Conservation (phyloP, 257 asterid genomes). For the Jacaranda mimosifolia region DNA sequence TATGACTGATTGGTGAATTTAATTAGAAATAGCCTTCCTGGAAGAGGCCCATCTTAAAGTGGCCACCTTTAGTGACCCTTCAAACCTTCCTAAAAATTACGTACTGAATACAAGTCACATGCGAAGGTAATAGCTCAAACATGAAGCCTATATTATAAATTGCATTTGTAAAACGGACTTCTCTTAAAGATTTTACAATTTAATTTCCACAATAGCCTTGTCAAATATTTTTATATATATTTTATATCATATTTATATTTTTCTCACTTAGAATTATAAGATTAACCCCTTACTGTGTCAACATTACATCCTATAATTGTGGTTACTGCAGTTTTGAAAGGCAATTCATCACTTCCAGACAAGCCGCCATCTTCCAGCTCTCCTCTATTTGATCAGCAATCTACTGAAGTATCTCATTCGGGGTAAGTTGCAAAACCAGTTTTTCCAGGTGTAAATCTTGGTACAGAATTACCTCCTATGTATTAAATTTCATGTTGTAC, state of each 20-base stretch:
- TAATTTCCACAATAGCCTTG: neutral
- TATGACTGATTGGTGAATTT: neutral
- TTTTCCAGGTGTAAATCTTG: constrained; percentile 26
- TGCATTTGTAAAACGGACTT: constrained; percentile 19
- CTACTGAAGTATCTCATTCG: constrained; percentile 72
- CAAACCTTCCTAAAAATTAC: constrained; percentile 7
- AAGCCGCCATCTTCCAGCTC: constrained; percentile 74
- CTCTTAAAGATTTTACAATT: constrained; percentile 3
- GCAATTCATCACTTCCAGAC: constrained; percentile 85
- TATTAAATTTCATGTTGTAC: neutral
- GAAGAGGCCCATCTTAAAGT: constrained; percentile 1
- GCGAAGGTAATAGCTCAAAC: neutral
- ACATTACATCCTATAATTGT: constrained; percentile 26
- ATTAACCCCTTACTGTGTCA: neutral
- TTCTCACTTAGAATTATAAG: neutral
- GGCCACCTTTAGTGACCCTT: constrained; percentile 26
- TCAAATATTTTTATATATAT: neutral
- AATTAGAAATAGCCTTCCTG: neutral
- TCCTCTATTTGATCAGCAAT: constrained; percentile 69
- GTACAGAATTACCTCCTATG: neutral
- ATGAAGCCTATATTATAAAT: constrained; percentile 6
- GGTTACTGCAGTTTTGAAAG: constrained; percentile 85
- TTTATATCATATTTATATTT: neutral
- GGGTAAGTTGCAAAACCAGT: constrained; percentile 64
- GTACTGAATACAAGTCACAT: constrained; percentile 9